These are phyloP conservation scores for Albophoma yamanashiensis DNA, from an alignment of 2,329 filamentous ascomycete species.

Conservation along the genomic window DNA sequence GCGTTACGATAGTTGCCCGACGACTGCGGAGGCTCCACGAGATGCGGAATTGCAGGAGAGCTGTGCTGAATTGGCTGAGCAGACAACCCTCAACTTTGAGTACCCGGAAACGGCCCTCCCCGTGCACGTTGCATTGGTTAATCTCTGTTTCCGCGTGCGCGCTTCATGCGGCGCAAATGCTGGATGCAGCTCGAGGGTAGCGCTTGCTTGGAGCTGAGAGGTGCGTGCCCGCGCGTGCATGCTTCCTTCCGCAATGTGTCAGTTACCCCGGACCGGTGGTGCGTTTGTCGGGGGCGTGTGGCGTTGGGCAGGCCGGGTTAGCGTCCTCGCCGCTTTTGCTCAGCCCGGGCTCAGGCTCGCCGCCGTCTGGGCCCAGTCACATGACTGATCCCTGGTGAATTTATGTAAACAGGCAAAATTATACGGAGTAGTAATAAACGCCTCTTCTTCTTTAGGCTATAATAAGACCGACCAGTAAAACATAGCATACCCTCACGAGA, in stretches of 20 bases:
- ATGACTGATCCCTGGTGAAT: too few species aligned
- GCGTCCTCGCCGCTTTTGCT: not conserved
- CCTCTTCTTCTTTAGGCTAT: too few species aligned
- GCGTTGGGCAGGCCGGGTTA: not conserved
- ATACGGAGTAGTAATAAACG: too few species aligned
- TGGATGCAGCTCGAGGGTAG: not conserved
- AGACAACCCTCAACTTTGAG: not conserved
- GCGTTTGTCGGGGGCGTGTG: not conserved
- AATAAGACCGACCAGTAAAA: too few species aligned
- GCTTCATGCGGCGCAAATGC: not conserved
- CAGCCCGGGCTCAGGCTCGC: not conserved
- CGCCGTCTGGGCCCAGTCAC: too few species aligned
- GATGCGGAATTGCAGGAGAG: not conserved
- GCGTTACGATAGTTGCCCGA: too few species aligned
- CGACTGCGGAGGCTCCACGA: too few species aligned
- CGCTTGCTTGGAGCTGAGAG: not conserved
- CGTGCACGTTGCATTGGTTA: not conserved
- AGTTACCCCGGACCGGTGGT: not conserved
- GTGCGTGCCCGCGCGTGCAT: not conserved
- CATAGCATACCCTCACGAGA: too few species aligned
- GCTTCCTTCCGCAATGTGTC: not conserved
- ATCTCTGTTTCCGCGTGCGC: not conserved
- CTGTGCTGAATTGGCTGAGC: not conserved
- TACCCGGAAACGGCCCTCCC: too few species aligned
- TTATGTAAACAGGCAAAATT: too few species aligned